A percentile compares a stretch with the other conserved stretches of the same genome.
Evolutionary conservation across 2,329 filamentous ascomycete genomes (phyloP).

Genomic region (Graphium sp.): DNA sequence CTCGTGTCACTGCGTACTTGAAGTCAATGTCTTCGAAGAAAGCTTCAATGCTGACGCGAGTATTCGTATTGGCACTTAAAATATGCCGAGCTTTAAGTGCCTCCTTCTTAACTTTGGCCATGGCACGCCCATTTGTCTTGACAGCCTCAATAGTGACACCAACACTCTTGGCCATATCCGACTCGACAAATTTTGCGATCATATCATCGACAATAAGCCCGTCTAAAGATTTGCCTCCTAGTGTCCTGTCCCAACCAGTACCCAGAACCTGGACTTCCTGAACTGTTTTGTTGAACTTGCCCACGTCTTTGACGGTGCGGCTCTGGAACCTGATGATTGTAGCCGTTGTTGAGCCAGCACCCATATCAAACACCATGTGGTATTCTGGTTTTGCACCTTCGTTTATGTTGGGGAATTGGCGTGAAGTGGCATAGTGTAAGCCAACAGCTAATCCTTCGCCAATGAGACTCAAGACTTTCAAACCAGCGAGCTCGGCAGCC

Average conservation of each 20-base stretch:
- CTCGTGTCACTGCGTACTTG: slow-evolving; percentile 70
- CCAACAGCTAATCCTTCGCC: slow-evolving; percentile 87
- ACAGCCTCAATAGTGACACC: slow-evolving; percentile 46
- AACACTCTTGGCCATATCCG: slow-evolving; percentile 47
- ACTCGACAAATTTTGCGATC: slow-evolving; percentile 60
- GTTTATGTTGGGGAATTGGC: slow-evolving; percentile 72
- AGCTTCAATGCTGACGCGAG: slow-evolving; percentile 66
- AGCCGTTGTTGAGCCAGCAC: slow-evolving; percentile 83
- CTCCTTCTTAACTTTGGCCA: slow-evolving; percentile 86
- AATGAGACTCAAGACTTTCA: slow-evolving; percentile 71
- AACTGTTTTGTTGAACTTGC: slow-evolving; percentile 88
- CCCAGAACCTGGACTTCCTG: slow-evolving; percentile 89
- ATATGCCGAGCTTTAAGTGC: slow-evolving; percentile 76
- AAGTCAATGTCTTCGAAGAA: slow-evolving; percentile 88
- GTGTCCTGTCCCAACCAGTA: slow-evolving; percentile 71
- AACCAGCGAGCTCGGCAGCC: slow-evolving; percentile 72
- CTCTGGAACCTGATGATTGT: slow-evolving; percentile 83
- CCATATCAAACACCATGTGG: slow-evolving; percentile 95
- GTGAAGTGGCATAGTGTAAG: slow-evolving; percentile 82
- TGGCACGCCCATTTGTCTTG: slow-evolving; percentile 61
- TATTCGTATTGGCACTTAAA: slow-evolving; percentile 81
- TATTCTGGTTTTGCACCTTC: slow-evolving; percentile 78
- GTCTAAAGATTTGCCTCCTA: slow-evolving; percentile 84
- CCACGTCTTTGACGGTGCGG: slow-evolving; percentile 75
- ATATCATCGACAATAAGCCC: slow-evolving; percentile 80